phyloP scores from a whole-genome alignment of 345 rosid genomes.

The Euphorbia tirucalli region DNA sequence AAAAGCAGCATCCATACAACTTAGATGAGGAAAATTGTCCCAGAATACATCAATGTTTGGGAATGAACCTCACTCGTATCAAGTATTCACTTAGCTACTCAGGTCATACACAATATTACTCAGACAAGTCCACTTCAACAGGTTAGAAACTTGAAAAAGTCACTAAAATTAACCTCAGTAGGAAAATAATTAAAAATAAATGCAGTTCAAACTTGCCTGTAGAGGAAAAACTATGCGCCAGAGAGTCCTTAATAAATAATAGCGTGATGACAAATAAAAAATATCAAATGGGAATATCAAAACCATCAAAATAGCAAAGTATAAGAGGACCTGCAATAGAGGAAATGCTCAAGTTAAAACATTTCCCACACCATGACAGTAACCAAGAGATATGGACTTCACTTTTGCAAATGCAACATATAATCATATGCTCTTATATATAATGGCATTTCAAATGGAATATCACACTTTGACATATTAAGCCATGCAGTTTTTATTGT shows the following conservation, averaged over 20 bases:
- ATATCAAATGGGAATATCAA: slow-evolving; percentile 83
- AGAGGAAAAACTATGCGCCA: slow-evolving; percentile 86
- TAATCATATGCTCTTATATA: neutral
- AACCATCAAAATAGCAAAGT: slow-evolving; percentile 58
- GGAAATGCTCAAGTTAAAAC: neutral
- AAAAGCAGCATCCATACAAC: neutral
- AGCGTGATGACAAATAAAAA: slow-evolving; percentile 76
- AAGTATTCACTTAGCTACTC: neutral
- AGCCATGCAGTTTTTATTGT: neutral
- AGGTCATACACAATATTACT: neutral
- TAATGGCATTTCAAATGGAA: neutral
- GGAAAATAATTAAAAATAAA: slow-evolving; percentile 11
- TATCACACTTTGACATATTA: neutral
- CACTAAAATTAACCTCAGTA: slow-evolving; percentile 1
- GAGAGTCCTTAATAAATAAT: slow-evolving; percentile 79
- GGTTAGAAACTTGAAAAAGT: slow-evolving; percentile 6
- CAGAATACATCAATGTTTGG: neutral
- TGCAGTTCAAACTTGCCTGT: slow-evolving; percentile 53
- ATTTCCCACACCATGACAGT: slow-evolving; percentile 1
- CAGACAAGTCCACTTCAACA: neutral
- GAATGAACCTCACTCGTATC: neutral
- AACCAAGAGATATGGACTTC: neutral
- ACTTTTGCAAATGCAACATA: neutral
- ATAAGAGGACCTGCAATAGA: slow-evolving; percentile 70
- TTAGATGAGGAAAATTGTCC: neutral